These are phyloP conservation scores for Flaveria ramosissima DNA, from an alignment of 129 eudicot species.

Conservation along the genomic window DNA sequence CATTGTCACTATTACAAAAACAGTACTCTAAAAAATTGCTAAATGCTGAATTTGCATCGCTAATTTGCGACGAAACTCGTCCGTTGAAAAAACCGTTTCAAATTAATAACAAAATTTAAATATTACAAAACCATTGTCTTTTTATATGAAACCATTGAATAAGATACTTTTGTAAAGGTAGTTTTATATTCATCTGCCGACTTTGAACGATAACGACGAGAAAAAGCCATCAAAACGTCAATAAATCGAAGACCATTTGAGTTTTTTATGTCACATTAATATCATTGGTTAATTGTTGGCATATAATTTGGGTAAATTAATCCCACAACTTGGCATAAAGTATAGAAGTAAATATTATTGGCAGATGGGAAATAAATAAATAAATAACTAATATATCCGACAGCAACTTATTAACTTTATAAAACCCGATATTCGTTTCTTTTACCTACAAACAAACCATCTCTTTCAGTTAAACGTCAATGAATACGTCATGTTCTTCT, in stretches of 20 bases:
- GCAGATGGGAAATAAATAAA: background rate
- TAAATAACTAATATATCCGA: constrained; percentile 13
- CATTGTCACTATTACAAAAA: background rate
- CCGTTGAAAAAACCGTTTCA: too few relatives aligned
- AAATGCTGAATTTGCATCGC: too few relatives aligned
- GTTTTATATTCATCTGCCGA: constrained; percentile 14
- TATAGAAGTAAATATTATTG: constrained; percentile 17
- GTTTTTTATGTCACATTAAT: constrained; percentile 17
- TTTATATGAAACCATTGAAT: background rate
- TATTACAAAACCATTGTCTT: background rate
- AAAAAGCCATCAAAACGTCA: constrained; percentile 6
- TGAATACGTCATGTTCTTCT: background rate
- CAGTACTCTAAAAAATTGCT: too few relatives aligned
- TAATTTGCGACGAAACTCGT: too few relatives aligned
- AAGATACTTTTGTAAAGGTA: constrained; percentile 6
- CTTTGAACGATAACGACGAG: constrained; percentile 7
- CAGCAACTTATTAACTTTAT: constrained; percentile 18
- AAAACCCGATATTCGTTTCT: constrained; percentile 2
- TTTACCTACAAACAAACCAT: constrained; percentile 12
- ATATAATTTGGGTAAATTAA: constrained; percentile 25
- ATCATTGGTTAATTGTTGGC: constrained; percentile 7
- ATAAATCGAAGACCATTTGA: background rate
- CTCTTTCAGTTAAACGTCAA: constrained; percentile 1
- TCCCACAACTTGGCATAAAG: constrained; percentile 30
- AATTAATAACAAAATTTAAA: too few relatives aligned